Percentiles rank a stretch among this genome's conserved stretches.
Conservation (phyloP, 2,329 filamentous ascomycete species). For the Leptographium lundbergii region DNA sequence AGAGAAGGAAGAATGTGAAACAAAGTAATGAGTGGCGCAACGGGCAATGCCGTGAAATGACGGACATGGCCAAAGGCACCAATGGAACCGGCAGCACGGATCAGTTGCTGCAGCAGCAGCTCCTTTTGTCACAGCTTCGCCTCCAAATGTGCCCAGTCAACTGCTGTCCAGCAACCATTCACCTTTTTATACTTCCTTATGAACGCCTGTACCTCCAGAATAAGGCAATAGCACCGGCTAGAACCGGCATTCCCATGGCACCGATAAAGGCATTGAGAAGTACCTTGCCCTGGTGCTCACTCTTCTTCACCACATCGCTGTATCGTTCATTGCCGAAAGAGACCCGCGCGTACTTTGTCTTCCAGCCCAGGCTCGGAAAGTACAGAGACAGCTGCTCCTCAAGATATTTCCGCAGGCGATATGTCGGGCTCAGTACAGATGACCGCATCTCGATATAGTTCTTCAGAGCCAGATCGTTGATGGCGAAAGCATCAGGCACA, state of each 20-base stretch:
- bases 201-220: constrained; percentile 4
- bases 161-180: too few relatives aligned
- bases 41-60: too few relatives aligned
- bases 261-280: constrained; percentile 34
- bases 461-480: constrained; percentile 80
- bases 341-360: constrained; percentile 83
- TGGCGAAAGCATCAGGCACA: constrained; percentile 68
- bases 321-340: constrained; percentile 93
- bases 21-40: too few relatives aligned
- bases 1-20: too few relatives aligned
- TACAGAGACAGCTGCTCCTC: constrained; percentile 74
- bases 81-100: too few relatives aligned
- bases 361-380: constrained; percentile 69
- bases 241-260: constrained; percentile 14
- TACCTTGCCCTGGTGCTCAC: constrained; percentile 54
- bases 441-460: constrained; percentile 94
- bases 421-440: constrained; percentile 65
- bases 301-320: constrained; percentile 62
- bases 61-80: too few relatives aligned
- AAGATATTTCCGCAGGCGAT: constrained; percentile 69
- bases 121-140: too few relatives aligned
- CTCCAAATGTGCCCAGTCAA: too few relatives aligned
- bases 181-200: too few relatives aligned
- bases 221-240: constrained; percentile 10
- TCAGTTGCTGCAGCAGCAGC: too few relatives aligned